phyloP scores from a whole-genome alignment of 148 eudicot species.

The Polygonum maritimum region DNA sequence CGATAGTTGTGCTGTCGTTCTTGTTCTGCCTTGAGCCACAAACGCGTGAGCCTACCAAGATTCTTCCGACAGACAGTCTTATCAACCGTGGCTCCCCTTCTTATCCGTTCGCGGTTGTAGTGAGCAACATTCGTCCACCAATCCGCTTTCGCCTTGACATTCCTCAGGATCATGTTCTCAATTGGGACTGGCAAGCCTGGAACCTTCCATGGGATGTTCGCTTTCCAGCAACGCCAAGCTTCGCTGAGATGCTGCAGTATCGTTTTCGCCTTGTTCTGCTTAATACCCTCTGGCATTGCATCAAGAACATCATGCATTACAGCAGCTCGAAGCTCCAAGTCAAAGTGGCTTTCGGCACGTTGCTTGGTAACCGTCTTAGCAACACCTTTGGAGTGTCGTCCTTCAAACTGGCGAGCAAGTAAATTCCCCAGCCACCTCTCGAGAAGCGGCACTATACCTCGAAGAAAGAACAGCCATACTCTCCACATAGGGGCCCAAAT shows the following conservation, averaged over 20 bases:
- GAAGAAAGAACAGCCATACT: constrained; percentile 99
- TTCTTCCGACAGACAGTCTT: constrained; percentile 97
- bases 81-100: constrained; percentile 98
- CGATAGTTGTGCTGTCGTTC: constrained; percentile 97
- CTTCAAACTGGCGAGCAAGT: constrained; percentile 95
- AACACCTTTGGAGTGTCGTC: constrained; percentile 96
- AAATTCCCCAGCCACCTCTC: constrained; percentile 97
- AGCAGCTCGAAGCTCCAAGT: constrained; percentile 99
- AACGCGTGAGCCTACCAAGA: constrained; percentile 93
- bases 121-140: constrained; percentile 99
- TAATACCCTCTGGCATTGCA: constrained; percentile 99
- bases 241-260: constrained; percentile 97
- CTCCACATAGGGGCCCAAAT: constrained; percentile 99
- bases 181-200: constrained; percentile 98
- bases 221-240: constrained; percentile 99
- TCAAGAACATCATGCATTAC: constrained; percentile 99
- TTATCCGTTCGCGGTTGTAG: constrained; percentile 93
- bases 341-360: constrained; percentile 98
- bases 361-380: constrained; percentile 99
- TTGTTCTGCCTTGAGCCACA: constrained; percentile 99
- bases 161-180: constrained; percentile 98
- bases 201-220: constrained; percentile 99
- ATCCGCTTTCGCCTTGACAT: constrained; percentile 98
- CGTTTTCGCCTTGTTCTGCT: constrained; percentile 89
- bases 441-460: constrained; percentile 93